Base-by-base conservation (phyloP, 116 monocot species). In the Thalassia testudinum region DNA sequence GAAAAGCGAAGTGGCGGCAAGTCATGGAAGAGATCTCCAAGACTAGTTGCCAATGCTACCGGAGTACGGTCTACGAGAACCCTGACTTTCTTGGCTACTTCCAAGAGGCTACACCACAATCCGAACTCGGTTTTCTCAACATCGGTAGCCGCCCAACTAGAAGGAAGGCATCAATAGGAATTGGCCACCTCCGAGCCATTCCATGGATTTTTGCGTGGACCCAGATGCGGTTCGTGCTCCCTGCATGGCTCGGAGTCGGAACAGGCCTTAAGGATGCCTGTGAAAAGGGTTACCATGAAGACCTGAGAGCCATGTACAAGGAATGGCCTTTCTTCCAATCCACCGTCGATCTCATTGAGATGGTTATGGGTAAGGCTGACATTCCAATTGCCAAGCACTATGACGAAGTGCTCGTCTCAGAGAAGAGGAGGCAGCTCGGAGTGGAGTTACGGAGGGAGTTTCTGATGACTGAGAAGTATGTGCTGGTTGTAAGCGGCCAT, bases 191-290 rank as follows among this genome's bases (percentile, higher is more conserved):
- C 7, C 76, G 92, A 12, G 92, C 92, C 27, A 92, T 92, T 44
- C 92, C 92, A 2, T 92, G 92, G 92, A 64, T 86, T 26, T 92
- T 92, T 21, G 92, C 92, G 10, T 92, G 92, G 92, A 92, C 92
- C 1, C 92, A 92, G 34, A 86, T 86, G 17, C 73, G 92, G 17
- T 80, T 77, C 7, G 92, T 82, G n/a, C 77, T 92, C 16, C 92
- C 92, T 0, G 79, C 92, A 12, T 92, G 92, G 92, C 72, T 92
- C 0, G 92, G 92, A 0, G 70, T 92, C 5, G 92, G 92, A 4
- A 56, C 64, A 2, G 92, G 92, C 1, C 71, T 92, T 1, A 73
- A 72, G 50, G 61, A 74, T 37, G 92, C 86, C 22, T 72, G 61
- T 12, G 72, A 79, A 14, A 72, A 78, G 37, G 91, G 86, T 7